A percentile compares a stretch with the other conserved stretches of the same genome.
These are phyloP conservation scores for Cucurbita moschata DNA, from an alignment of 306 rosid species.

Conservation along the genomic window DNA sequence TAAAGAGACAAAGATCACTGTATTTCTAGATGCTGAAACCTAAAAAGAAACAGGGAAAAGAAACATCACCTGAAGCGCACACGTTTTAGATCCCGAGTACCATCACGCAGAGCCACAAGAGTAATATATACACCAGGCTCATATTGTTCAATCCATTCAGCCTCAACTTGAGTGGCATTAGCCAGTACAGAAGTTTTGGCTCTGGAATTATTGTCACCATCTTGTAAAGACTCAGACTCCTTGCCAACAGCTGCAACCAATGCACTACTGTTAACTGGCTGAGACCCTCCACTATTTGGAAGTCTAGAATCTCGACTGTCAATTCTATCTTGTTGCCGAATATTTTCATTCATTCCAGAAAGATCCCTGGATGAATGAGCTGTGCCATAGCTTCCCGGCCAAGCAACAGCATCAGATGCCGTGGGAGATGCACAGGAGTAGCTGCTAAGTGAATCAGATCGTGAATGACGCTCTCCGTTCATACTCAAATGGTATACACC, in stretches of 20 bases:
- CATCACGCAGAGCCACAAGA: constrained; percentile 72
- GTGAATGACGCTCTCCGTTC: constrained; percentile 37
- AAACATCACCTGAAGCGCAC: constrained; percentile 81
- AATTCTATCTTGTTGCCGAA: constrained; percentile 18
- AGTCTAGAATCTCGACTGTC: constrained; percentile 36
- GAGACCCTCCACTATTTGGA: constrained; percentile 35
- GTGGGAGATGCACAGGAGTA: constrained; percentile 44
- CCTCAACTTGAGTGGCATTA: constrained; percentile 52
- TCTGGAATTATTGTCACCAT: constrained; percentile 36
- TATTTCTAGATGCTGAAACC: neutral
- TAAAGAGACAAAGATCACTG: constrained; percentile 1
- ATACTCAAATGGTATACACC: constrained; percentile 34
- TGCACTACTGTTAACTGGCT: constrained; percentile 25
- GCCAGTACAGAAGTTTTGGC: constrained; percentile 24
- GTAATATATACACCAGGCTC: constrained; percentile 98
- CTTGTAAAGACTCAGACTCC: constrained; percentile 46
- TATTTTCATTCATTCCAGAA: constrained; percentile 31
- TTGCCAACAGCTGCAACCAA: constrained; percentile 43
- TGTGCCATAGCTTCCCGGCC: constrained; percentile 22
- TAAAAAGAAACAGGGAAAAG: neutral
- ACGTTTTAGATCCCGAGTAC: constrained; percentile 86
- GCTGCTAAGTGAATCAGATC: constrained; percentile 52
- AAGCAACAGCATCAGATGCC: constrained; percentile 34
- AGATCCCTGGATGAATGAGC: constrained; percentile 23
- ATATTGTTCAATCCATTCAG: constrained; percentile 95